These are phyloP conservation scores for Diaporthe ilicicola DNA, from an alignment of 2,329 filamentous ascomycete genomes.

Conservation along the genomic window DNA sequence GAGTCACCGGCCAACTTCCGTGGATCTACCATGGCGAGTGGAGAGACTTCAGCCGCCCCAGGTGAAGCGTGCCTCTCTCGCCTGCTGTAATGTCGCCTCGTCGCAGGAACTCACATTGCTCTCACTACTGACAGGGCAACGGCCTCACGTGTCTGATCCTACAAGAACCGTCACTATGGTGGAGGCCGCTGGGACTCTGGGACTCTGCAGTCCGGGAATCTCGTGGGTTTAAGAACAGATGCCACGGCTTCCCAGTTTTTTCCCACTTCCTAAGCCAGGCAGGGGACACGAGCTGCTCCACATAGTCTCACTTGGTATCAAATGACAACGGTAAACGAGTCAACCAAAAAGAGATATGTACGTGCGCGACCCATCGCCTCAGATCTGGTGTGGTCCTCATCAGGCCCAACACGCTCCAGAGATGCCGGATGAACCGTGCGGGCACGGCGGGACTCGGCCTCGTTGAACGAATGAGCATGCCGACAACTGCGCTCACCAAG, in stretches of 20 bases:
- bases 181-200: not conserved
- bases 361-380: conserved; percentile 1
- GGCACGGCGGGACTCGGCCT: conserved; percentile 2
- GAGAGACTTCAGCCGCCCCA: conserved; percentile 4
- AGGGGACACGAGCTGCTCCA: not conserved
- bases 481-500: not conserved
- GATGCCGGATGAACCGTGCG: conserved; percentile 5
- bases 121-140: no score
- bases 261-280: not conserved
- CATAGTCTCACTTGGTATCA: conserved; percentile 1
- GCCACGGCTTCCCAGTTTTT: conserved; percentile 12
- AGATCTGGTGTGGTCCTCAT: not conserved
- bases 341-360: not conserved
- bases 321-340: conserved; percentile 2
- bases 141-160: not conserved
- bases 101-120: not conserved
- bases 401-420: not conserved
- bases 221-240: not conserved
- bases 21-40: conserved; percentile 4
- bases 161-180: not conserved
- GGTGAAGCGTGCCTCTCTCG: not conserved
- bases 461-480: not conserved
- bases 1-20: conserved; percentile 15
- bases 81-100: not conserved
- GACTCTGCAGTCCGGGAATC: conserved; percentile 13